Evolutionary conservation across 768 basidiomycete species (phyloP).

Genomic region (Lentinus tigrinus): DNA sequence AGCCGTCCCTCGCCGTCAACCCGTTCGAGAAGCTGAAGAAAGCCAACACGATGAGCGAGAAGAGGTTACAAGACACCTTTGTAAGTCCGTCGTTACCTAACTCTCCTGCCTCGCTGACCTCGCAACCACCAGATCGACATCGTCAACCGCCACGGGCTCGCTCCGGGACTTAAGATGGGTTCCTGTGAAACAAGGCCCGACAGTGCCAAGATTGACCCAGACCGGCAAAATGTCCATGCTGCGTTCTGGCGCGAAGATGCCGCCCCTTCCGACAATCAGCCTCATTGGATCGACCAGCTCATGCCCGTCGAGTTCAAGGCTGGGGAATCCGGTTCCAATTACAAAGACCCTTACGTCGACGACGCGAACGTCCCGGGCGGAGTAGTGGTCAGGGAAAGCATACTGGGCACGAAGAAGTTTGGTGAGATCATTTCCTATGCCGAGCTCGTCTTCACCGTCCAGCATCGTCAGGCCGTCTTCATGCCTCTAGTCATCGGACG

Average conservation of each 20-base stretch:
- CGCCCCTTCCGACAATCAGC: not conserved
- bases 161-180: not conserved
- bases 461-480: constrained; percentile 4
- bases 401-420: not conserved
- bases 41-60: not conserved
- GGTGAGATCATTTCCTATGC: constrained; percentile 3
- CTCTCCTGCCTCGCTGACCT: too few relatives aligned
- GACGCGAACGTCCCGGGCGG: not conserved
- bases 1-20: not conserved
- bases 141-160: not conserved
- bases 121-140: not conserved
- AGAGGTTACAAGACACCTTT: not conserved
- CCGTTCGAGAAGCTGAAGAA: not conserved
- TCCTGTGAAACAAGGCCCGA: not conserved
- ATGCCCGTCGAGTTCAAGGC: constrained; percentile 8
- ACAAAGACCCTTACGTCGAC: constrained; percentile 3
- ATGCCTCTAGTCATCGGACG: constrained; percentile 8
- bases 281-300: constrained; percentile 12
- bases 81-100: not conserved
- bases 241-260: not conserved
- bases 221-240: constrained; percentile 1
- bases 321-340: too few relatives aligned
- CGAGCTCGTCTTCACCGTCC: not conserved
- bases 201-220: not conserved
- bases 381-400: not conserved